Evolutionary conservation across 2,329 filamentous ascomycete species (phyloP).

Genomic region (Colletotrichum liriopes): DNA sequence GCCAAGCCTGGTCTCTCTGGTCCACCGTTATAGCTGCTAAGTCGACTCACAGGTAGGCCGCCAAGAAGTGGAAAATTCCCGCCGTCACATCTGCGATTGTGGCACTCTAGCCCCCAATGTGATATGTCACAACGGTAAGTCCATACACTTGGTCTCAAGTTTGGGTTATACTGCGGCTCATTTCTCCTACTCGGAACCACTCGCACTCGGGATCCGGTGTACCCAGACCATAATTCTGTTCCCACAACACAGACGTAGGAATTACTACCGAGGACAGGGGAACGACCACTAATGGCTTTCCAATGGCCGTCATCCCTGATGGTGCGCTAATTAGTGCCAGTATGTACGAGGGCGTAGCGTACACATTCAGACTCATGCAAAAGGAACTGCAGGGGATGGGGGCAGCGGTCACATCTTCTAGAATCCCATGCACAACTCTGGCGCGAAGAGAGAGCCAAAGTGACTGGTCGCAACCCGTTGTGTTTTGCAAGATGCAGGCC

Average conservation of each 20-base stretch:
- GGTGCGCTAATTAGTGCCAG: slow-evolving; percentile 38
- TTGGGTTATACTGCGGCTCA: slow-evolving; percentile 21
- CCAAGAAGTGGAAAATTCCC: slow-evolving; percentile 2
- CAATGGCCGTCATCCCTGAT: slow-evolving; percentile 17
- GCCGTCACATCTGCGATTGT: slow-evolving; percentile 2
- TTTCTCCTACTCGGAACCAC: not conserved
- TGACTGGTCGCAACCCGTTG: slow-evolving; percentile 18
- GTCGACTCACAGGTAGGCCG: slow-evolving; percentile 2
- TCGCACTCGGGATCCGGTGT: not conserved
- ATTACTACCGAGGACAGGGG: not conserved
- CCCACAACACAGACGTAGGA: not conserved
- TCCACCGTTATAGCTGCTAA: slow-evolving; percentile 8
- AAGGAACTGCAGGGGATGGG: slow-evolving; percentile 1
- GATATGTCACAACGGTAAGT: slow-evolving; percentile 15
- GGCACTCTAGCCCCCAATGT: slow-evolving; percentile 19
- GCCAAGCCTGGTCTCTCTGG: slow-evolving; percentile 21
- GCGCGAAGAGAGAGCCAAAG: not conserved
- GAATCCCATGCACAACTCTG: not conserved
- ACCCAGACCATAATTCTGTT: not conserved
- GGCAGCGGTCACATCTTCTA: slow-evolving; percentile 6
- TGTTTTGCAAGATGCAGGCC: slow-evolving; percentile 25
- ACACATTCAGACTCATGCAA: not conserved
- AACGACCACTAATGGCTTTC: not conserved
- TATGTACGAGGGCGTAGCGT: not conserved
- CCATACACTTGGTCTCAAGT: slow-evolving; percentile 2